Evolutionary conservation across 2,329 filamentous ascomycete species (phyloP).

Genomic region (Pseudogymnoascus sp.): DNA sequence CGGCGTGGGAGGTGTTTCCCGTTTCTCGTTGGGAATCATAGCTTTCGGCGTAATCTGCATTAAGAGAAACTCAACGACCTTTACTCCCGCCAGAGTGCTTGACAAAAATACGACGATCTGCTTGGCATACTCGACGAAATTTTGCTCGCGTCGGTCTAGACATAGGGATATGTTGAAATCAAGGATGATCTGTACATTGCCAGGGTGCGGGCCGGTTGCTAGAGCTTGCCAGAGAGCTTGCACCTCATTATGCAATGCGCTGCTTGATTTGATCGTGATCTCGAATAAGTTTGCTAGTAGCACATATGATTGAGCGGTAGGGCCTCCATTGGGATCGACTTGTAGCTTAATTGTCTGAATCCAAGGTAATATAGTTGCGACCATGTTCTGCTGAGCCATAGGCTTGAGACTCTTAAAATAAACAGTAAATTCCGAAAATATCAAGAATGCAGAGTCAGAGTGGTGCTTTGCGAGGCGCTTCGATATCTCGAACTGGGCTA

Average conservation of each 20-base stretch:
- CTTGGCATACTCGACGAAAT: constrained; percentile 96
- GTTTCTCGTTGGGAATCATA: constrained; percentile 91
- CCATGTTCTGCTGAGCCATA: constrained; percentile 82
- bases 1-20: constrained; percentile 59
- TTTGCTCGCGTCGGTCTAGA: constrained; percentile 88
- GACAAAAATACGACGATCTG: constrained; percentile 96
- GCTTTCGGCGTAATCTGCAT: constrained; percentile 87
- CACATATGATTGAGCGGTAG: constrained; percentile 88
- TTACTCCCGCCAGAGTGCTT: constrained; percentile 74
- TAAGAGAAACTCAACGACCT: constrained; percentile 88
- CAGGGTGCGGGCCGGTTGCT: constrained; percentile 83
- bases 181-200: constrained; percentile 87
- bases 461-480: constrained; percentile 83
- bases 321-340: constrained; percentile 82
- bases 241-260: constrained; percentile 86
- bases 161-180: constrained; percentile 96
- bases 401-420: constrained; percentile 85
- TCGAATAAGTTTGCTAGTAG: constrained; percentile 90
- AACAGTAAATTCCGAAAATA: constrained; percentile 91
- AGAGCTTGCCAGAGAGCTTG: constrained; percentile 96
- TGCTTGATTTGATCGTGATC: constrained; percentile 88
- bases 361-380: constrained; percentile 92
- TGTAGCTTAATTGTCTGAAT: constrained; percentile 90
- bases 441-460: constrained; percentile 78
- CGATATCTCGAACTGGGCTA: constrained; percentile 94